Conservation (phyloP, 805 yeast species). For the Saturnispora besseyi region DNA sequence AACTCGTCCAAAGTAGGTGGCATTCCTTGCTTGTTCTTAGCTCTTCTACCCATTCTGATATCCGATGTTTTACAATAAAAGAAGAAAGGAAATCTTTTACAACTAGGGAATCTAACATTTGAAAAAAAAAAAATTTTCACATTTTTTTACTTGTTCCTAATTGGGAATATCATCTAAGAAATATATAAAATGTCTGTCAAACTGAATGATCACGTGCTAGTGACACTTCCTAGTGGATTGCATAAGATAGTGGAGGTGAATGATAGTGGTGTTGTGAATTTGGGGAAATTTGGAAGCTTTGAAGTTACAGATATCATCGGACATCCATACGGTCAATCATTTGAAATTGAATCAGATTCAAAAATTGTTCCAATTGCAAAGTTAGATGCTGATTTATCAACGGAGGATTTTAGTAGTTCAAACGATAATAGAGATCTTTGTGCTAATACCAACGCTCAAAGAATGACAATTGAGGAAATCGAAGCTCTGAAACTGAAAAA, state of each 20-base stretch:
- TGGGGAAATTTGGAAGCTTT: slow-evolving; percentile 92
- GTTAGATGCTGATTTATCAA: slow-evolving; percentile 13
- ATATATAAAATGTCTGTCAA: slow-evolving; percentile 1
- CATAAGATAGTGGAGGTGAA: slow-evolving; percentile 62
- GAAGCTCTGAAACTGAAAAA: slow-evolving; percentile 71
- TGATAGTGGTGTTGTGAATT: slow-evolving; percentile 49
- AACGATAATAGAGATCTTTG: slow-evolving; percentile 49
- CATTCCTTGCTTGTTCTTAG: slow-evolving; percentile 83
- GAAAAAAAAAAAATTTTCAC: slow-evolving; percentile 6
- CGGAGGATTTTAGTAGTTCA: slow-evolving; percentile 22
- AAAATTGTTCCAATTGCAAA: slow-evolving; percentile 42
- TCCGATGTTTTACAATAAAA: background rate
- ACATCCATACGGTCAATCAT: slow-evolving; percentile 77
- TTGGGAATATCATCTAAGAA: background rate
- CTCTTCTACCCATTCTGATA: slow-evolving; percentile 82
- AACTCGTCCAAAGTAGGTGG: slow-evolving; percentile 89
- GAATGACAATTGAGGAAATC: slow-evolving; percentile 68
- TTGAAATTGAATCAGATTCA: slow-evolving; percentile 62
- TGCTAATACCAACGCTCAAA: slow-evolving; percentile 67
- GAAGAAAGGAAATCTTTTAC: background rate
- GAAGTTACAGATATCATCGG: slow-evolving; percentile 68
- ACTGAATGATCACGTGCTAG: slow-evolving; percentile 45
- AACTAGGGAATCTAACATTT: background rate
- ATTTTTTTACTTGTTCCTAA: slow-evolving; percentile 7
- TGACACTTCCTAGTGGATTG: slow-evolving; percentile 77